phyloP scores from a whole-genome alignment of 1,139 yeast genomes.

The Candida neerlandica region DNA sequence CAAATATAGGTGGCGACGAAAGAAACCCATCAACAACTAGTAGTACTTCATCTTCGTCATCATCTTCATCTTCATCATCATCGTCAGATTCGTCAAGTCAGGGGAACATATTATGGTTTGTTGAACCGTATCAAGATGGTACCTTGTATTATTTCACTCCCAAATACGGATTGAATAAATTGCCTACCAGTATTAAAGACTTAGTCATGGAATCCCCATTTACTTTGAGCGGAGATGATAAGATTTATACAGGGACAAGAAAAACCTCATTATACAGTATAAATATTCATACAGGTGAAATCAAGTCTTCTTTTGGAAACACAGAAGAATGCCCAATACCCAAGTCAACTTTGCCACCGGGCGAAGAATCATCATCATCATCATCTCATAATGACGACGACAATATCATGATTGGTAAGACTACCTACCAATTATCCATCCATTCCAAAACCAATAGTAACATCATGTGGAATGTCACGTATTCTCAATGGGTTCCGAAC shows the following conservation, averaged over 20 bases:
- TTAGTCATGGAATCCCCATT: conserved; percentile 85
- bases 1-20: conserved; percentile 19
- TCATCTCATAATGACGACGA: conserved; percentile 20
- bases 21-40: neutral
- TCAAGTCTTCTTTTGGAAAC: conserved; percentile 70
- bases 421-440: conserved; percentile 48
- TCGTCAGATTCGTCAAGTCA: conserved; percentile 16
- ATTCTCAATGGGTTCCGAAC: conserved; percentile 92
- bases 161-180: conserved; percentile 70
- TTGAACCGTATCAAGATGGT: conserved; percentile 91
- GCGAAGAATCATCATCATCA: conserved; percentile 10
- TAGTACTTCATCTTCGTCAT: conserved; percentile 18
- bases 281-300: conserved; percentile 74
- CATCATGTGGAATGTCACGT: conserved; percentile 82
- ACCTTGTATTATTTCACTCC: conserved; percentile 83
- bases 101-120: conserved; percentile 65
- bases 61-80: conserved; percentile 13
- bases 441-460: conserved; percentile 60
- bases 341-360: conserved; percentile 22
- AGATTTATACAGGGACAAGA: conserved; percentile 84
- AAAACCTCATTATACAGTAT: conserved; percentile 76
- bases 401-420: conserved; percentile 52
- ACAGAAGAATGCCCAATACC: conserved; percentile 38
- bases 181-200: conserved; percentile 81
- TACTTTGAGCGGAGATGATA: conserved; percentile 78